These are phyloP conservation scores for Solanum gandarillasii DNA, from an alignment of 257 asterid species.

Conservation along the genomic window DNA sequence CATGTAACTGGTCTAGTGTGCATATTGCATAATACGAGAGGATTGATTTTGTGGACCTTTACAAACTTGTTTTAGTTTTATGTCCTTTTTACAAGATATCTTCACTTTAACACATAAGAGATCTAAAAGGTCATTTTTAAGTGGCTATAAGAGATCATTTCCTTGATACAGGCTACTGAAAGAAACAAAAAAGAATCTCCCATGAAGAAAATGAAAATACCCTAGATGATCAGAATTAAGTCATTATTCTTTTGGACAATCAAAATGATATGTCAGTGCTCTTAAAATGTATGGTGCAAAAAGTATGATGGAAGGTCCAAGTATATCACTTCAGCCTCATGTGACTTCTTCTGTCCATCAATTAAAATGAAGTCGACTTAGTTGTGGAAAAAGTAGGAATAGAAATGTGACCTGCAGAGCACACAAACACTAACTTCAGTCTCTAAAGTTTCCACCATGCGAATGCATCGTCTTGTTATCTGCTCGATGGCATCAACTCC, in stretches of 20 bases:
- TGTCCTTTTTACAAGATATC: not conserved
- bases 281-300: not conserved
- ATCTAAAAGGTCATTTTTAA: not conserved
- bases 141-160: not conserved
- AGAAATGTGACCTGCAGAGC: constrained; percentile 63
- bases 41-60: not conserved
- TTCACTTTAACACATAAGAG: not conserved
- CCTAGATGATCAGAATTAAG: not conserved
- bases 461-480: constrained; percentile 63
- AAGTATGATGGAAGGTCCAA: not conserved
- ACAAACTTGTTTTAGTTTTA: not conserved
- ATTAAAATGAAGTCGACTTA: not conserved
- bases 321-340: not conserved
- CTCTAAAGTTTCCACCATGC: constrained; percentile 45
- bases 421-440: constrained; percentile 66
- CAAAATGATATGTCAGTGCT: not conserved
- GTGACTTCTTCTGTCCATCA: not conserved
- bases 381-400: not conserved
- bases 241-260: not conserved
- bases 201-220: not conserved
- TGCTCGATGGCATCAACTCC: constrained; percentile 73
- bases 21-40: not conserved
- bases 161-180: not conserved
- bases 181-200: not conserved
- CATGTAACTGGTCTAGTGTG: not conserved